Conservation (phyloP, 2,329 filamentous ascomycete genomes). For the Apiospora arundinis region DNA sequence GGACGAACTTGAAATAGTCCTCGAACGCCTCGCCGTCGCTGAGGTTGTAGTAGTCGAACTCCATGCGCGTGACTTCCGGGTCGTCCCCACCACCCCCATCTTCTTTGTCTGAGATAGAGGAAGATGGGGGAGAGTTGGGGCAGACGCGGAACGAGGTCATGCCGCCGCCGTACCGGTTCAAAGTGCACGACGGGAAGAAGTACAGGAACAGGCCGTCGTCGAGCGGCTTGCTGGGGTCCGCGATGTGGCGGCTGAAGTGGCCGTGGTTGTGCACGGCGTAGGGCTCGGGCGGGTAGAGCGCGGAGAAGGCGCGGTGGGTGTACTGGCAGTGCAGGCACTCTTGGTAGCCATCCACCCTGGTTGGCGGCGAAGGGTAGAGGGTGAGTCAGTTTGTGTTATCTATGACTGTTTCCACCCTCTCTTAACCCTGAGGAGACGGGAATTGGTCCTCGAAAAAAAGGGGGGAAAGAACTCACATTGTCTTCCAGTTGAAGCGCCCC, state of each 20-base stretch:
- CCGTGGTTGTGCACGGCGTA: conserved; percentile 60
- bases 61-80: conserved; percentile 58
- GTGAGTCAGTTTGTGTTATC: background rate
- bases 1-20: conserved; percentile 61
- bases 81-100: background rate
- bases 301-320: conserved; percentile 61
- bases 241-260: conserved; percentile 63
- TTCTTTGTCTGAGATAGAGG: too few relatives aligned
- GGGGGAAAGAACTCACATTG: conserved; percentile 48
- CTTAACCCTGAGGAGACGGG: background rate
- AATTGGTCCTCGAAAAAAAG: too few relatives aligned
- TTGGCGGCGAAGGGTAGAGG: background rate
- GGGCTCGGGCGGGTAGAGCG: conserved; percentile 60
- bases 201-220: conserved; percentile 63
- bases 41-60: conserved; percentile 64
- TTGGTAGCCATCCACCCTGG: conserved; percentile 60
- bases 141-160: conserved; percentile 63
- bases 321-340: conserved; percentile 66
- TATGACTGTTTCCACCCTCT: too few relatives aligned
- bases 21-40: conserved; percentile 58
- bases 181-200: conserved; percentile 61
- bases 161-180: conserved; percentile 64
- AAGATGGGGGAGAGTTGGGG: conserved; percentile 50
- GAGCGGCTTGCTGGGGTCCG: conserved; percentile 54
- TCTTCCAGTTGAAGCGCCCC: conserved; percentile 65